Conservation (phyloP, 2,329 filamentous ascomycete genomes). For the Phaeomoniella chlamydospora region DNA sequence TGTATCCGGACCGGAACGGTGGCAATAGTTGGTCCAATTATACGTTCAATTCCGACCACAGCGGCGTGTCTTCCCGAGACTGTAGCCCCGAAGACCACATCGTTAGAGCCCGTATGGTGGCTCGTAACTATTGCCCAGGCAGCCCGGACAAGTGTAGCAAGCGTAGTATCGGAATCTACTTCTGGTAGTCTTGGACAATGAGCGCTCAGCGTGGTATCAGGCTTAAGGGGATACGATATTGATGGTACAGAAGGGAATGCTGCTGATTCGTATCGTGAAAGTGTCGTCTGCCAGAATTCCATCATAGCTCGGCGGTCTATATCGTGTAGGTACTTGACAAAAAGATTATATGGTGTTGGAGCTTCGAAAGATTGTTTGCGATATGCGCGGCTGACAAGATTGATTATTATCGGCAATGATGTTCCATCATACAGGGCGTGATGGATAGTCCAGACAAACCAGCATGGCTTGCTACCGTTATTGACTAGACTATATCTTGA, state of each 20-base stretch:
- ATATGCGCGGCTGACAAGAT: slow-evolving; percentile 22
- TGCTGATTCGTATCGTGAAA: slow-evolving; percentile 28
- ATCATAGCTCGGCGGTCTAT: slow-evolving; percentile 24
- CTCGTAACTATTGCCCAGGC: slow-evolving; percentile 24
- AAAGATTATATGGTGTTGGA: slow-evolving; percentile 24
- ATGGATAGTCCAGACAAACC: slow-evolving; percentile 36
- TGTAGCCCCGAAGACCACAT: slow-evolving; percentile 26
- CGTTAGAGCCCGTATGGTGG: slow-evolving; percentile 16
- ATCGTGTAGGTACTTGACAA: slow-evolving; percentile 32
- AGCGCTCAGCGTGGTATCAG: too few species aligned
- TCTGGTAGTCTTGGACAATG: too few species aligned
- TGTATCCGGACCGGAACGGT: slow-evolving; percentile 27
- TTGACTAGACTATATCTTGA: slow-evolving; percentile 21
- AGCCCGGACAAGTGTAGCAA: slow-evolving; percentile 21
- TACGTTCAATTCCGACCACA: slow-evolving; percentile 28
- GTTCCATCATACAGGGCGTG: slow-evolving; percentile 39
- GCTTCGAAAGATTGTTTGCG: background rate
- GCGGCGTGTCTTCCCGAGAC: slow-evolving; percentile 29
- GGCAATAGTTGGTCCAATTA: slow-evolving; percentile 27
- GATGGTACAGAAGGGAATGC: slow-evolving; percentile 36
- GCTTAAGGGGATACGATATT: slow-evolving; percentile 29
- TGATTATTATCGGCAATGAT: slow-evolving; percentile 23
- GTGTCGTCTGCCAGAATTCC: slow-evolving; percentile 32
- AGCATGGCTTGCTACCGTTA: slow-evolving; percentile 10
- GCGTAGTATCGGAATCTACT: slow-evolving; percentile 24